phyloP scores from a whole-genome alignment of 495 filamentous ascomycete species.

The Astrocystis sublimbata region DNA sequence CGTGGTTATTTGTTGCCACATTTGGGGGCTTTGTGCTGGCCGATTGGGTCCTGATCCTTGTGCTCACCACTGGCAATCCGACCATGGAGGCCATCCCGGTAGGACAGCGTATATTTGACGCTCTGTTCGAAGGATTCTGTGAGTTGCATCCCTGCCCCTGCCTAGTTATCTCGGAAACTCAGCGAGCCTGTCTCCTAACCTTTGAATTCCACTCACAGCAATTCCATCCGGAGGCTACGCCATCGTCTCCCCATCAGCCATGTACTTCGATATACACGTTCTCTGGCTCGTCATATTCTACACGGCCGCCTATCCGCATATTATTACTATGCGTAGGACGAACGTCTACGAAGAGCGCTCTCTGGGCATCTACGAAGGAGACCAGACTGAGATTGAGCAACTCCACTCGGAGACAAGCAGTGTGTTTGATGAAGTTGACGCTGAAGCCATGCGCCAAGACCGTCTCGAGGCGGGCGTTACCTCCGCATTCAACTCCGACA shows the following conservation, averaged over 20 bases:
- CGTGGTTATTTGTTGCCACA: slow-evolving; percentile 68
- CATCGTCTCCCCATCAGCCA: slow-evolving; percentile 65
- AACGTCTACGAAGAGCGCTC: slow-evolving; percentile 60
- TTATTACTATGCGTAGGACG: slow-evolving; percentile 60
- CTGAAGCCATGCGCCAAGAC: slow-evolving; percentile 13
- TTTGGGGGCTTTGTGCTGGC: slow-evolving; percentile 68
- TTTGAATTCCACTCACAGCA: slow-evolving; percentile 36
- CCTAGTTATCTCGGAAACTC: not conserved
- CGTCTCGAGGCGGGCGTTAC: slow-evolving; percentile 19
- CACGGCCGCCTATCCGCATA: slow-evolving; percentile 66
- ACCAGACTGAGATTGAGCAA: slow-evolving; percentile 40
- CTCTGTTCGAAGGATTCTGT: slow-evolving; percentile 69
- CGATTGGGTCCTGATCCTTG: slow-evolving; percentile 71
- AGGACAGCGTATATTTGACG: slow-evolving; percentile 63
- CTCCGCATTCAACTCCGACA: slow-evolving; percentile 4
- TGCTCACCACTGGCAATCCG: slow-evolving; percentile 67
- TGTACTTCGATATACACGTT: slow-evolving; percentile 66
- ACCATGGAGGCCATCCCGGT: slow-evolving; percentile 56
- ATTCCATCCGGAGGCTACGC: slow-evolving; percentile 77
- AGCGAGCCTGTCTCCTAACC: not conserved
- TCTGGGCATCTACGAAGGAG: slow-evolving; percentile 58
- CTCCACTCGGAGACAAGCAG: slow-evolving; percentile 29
- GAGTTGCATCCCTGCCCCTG: slow-evolving; percentile 15
- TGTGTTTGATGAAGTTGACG: slow-evolving; percentile 20
- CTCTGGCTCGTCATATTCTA: slow-evolving; percentile 83